These are phyloP conservation scores for Phytophthora chlamydospora DNA, from an alignment of 352 stramenopile genomes.

Conservation along the genomic window DNA sequence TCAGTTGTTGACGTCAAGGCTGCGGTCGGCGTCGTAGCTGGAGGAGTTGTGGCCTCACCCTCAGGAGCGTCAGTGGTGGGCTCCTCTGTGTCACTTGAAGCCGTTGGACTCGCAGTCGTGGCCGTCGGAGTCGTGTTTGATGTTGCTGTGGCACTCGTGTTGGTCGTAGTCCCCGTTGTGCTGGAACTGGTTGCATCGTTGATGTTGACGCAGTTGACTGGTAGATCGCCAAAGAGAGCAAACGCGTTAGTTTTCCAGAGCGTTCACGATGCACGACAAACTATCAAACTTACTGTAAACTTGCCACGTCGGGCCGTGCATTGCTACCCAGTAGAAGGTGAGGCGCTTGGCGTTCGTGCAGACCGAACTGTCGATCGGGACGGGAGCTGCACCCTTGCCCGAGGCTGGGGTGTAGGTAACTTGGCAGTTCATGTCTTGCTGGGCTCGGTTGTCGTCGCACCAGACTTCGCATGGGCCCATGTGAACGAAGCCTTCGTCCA, in stretches of 20 bases:
- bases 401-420: constrained; percentile 34
- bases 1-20: neutral
- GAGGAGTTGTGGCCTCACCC: constrained; percentile 3
- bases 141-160: constrained; percentile 11
- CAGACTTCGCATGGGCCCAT: constrained; percentile 52
- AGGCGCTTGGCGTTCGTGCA: constrained; percentile 45
- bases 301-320: constrained; percentile 59
- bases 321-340: constrained; percentile 62
- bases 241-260: constrained; percentile 9
- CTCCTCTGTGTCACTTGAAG: constrained; percentile 13
- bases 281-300: constrained; percentile 47
- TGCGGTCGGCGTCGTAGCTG: neutral
- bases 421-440: constrained; percentile 48
- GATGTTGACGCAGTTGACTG: constrained; percentile 46
- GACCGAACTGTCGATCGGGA: constrained; percentile 46
- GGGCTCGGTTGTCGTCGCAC: constrained; percentile 43
- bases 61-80: constrained; percentile 1
- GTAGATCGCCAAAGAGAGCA: neutral
- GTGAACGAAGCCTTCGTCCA: constrained; percentile 47
- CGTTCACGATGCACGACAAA: neutral
- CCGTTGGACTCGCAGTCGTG: constrained; percentile 11
- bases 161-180: constrained; percentile 7
- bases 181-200: constrained; percentile 21
- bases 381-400: constrained; percentile 29
- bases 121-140: constrained; percentile 12